Conservation (phyloP, 768 basidiomycete species). For the Guyanaporus albipodus region DNA sequence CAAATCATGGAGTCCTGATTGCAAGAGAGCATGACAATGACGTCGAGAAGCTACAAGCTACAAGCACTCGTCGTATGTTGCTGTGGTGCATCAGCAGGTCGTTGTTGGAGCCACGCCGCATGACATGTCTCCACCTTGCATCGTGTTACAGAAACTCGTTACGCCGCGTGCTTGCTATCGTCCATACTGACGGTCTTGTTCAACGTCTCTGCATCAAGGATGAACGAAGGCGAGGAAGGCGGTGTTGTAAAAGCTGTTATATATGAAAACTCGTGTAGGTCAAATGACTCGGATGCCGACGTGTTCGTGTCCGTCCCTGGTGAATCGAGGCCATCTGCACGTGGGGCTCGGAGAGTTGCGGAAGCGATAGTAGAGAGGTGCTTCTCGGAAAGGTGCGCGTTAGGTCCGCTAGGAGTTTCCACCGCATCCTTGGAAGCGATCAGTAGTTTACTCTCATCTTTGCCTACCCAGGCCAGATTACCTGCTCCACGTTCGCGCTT, state of each 20-base stretch:
- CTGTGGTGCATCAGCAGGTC: conserved; percentile 2
- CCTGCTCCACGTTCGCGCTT: conserved; percentile 15
- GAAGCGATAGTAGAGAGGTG: conserved; percentile 8
- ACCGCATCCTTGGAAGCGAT: conserved; percentile 8
- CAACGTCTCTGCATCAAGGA: conserved; percentile 5
- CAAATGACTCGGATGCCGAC: conserved; percentile 15
- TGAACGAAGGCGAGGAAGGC: conserved; percentile 24
- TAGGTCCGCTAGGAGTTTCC: neutral
- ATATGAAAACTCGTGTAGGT: conserved; percentile 31
- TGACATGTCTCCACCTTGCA: conserved; percentile 12
- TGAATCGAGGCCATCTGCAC: conserved; percentile 4
- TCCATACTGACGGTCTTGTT: conserved; percentile 7
- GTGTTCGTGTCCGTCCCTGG: conserved; percentile 11
- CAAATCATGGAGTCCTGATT: conserved; percentile 21
- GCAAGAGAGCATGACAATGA: conserved; percentile 4
- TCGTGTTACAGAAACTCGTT: conserved; percentile 4
- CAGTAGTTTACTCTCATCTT: neutral
- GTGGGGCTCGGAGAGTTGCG: conserved; percentile 6
- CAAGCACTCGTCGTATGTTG: conserved; percentile 1
- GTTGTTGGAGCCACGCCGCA: conserved; percentile 2
- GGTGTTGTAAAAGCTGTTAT: conserved; percentile 30
- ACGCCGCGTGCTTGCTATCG: conserved; percentile 12
- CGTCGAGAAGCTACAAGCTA: conserved; percentile 15
- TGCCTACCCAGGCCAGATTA: neutral
- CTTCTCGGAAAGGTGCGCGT: conserved; percentile 2